Evolutionary conservation across 805 yeast genomes (phyloP).

Genomic region (Lipomyces mesembrius): DNA sequence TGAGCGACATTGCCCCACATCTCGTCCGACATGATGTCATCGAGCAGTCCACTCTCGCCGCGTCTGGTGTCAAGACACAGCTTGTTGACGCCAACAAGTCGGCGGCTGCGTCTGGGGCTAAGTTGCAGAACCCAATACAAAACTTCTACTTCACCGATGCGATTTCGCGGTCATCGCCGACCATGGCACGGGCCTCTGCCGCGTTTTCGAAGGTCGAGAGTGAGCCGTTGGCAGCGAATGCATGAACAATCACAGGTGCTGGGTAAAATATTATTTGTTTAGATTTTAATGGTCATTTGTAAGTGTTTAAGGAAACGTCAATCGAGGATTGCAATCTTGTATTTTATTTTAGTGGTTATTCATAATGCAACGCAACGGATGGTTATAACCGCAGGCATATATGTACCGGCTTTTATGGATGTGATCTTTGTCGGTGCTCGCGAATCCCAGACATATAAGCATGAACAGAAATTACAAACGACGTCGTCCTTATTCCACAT

Average conservation of each 20-base stretch:
- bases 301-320: not conserved
- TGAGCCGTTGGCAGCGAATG: conserved; percentile 36
- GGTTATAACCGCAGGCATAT: not conserved
- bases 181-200: conserved; percentile 86
- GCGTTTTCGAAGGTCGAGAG: conserved; percentile 26
- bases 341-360: not conserved
- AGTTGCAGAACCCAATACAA: conserved; percentile 71
- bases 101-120: conserved; percentile 53
- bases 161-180: conserved; percentile 82
- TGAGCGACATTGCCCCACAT: conserved; percentile 80
- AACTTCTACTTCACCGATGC: conserved; percentile 90
- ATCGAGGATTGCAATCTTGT: not conserved
- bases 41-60: conserved; percentile 68
- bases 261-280: not conserved
- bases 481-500: too few species aligned
- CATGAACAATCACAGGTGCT: conserved; percentile 12
- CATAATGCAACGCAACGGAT: not conserved
- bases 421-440: too few species aligned
- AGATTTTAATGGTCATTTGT: not conserved
- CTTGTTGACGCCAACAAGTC: conserved; percentile 46
- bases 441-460: too few species aligned
- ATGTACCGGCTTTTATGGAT: not conserved
- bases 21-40: conserved; percentile 73
- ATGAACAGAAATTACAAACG: too few species aligned
- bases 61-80: conserved; percentile 58